Evolutionary conservation across 371 early-diverging fungal species (phyloP), one percentile per base, ranked within the genome.

Genomic region (Mortierella polycephala): DNA sequence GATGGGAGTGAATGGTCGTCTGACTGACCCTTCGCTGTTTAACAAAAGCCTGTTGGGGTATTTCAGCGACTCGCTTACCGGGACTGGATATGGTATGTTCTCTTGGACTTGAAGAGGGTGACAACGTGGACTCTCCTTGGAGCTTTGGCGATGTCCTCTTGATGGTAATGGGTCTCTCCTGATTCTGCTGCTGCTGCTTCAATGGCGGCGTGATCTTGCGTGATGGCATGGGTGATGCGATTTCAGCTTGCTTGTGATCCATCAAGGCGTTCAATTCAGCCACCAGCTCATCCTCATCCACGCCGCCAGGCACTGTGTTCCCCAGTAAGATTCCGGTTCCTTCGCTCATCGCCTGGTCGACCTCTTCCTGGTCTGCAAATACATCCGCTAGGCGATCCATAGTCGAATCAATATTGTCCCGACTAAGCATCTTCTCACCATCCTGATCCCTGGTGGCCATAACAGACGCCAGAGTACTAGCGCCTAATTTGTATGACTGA

Each of bases 361-460:
- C 66, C 42, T 77, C 72, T 40, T 72, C 50, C n/a, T 77, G 79
- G 39, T 77, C 79, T 51, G 79, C 79, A 57, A 77, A 65, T 2
- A 72, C 69, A n/a, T 77, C 79, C 11, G 73, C 57, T 3, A 77
- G 57, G 6, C 62, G 72, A 60, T 77, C 79, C 79, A 77, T 77
- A 23, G 79, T 69, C 8, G 60, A 42, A 40, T 72, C 79, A 18
- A 72, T 63, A 1, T 65, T 71, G 23, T 77, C 66, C 49, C 14
- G 20, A 45, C 46, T 62, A 7, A 77, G 54, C 7, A 72, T 2
- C 39, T 71, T 41, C 11, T 57, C 45, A 21, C 79, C 79, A 23
- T 65, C 45, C 21, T 64, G 44, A n/a, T 57, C 72, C 41, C 57
- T 71, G 18, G 68, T 68, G 16, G 69, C 64, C 69, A 77, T 68